A percentile compares a stretch with the other conserved stretches of the same genome.
Evolutionary conservation across 1,284 basidiomycete species (phyloP).

Genomic region (Sphaerobolus stellatus): DNA sequence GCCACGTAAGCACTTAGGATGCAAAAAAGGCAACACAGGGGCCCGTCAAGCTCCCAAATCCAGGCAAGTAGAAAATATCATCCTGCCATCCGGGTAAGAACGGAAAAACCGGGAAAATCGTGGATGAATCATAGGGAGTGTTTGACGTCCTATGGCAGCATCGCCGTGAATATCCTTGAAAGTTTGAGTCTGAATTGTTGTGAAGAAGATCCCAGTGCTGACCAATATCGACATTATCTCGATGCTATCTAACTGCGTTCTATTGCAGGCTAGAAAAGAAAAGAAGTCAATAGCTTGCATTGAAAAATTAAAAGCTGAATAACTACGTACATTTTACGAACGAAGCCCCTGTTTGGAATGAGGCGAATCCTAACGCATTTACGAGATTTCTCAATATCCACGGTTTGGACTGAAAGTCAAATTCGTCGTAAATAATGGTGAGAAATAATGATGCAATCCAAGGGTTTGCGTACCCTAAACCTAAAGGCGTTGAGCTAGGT

Average conservation of each 20-base stretch:
- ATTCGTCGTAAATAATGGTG: constrained; percentile 39
- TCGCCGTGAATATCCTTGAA: constrained; percentile 44
- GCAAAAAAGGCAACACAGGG: too few species aligned
- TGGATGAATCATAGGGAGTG: constrained; percentile 39
- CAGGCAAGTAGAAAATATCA: too few species aligned
- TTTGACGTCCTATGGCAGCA: constrained; percentile 34
- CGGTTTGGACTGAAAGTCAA: constrained; percentile 31
- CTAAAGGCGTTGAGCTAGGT: too few species aligned
- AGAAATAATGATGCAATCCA: constrained; percentile 32
- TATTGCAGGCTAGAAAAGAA: too few species aligned
- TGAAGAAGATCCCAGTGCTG: constrained; percentile 32
- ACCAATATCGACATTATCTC: constrained; percentile 23
- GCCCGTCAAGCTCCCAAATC: too few species aligned
- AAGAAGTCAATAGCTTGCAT: too few species aligned
- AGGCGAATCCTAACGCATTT: constrained; percentile 38
- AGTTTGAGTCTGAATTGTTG: constrained; percentile 43
- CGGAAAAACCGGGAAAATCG: too few species aligned
- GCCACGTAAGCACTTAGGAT: too few species aligned
- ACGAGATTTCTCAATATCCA: constrained; percentile 39
- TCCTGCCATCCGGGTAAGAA: too few species aligned
- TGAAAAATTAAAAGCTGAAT: too few species aligned
- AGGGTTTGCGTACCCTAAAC: too few species aligned
- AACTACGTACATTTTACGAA: constrained; percentile 33
- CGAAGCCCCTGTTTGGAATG: constrained; percentile 39
- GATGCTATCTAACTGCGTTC: constrained; percentile 16